A percentile compares a stretch with the other conserved stretches of the same genome.
These are phyloP conservation scores for Inga oerstediana DNA, from an alignment of 306 rosid species.

Conservation along the genomic window DNA sequence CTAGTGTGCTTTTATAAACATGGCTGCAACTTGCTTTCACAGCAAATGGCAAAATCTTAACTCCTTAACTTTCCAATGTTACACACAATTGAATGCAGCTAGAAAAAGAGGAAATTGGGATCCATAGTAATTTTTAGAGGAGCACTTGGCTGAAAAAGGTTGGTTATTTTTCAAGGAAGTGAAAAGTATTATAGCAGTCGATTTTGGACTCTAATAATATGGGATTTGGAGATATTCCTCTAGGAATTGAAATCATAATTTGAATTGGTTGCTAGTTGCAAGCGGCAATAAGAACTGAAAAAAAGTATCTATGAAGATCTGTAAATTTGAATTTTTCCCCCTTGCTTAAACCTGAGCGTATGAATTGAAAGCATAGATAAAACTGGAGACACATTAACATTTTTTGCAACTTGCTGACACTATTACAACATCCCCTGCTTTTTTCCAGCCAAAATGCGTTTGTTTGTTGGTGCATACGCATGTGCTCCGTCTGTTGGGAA, in stretches of 20 bases:
- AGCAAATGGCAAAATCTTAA: background rate
- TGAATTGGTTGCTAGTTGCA: conserved; percentile 9
- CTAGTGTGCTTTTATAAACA: background rate
- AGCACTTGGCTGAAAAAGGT: no score
- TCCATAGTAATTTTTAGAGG: no score
- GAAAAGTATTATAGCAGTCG: background rate
- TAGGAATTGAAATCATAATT: background rate
- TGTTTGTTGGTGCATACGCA: background rate
- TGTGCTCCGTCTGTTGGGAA: conserved; percentile 12
- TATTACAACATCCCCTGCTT: background rate
- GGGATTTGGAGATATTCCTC: background rate
- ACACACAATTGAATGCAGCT: no score
- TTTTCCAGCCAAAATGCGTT: background rate
- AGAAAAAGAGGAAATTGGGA: no score
- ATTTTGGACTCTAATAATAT: background rate
- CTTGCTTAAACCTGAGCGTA: background rate
- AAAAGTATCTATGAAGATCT: background rate
- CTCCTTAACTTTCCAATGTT: background rate
- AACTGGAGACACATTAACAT: background rate
- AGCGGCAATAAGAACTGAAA: background rate
- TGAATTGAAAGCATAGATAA: background rate
- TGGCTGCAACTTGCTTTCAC: background rate
- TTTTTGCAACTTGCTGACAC: background rate
- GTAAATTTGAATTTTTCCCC: background rate
- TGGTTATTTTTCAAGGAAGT: background rate